Percentiles rank a stretch among this genome's conserved stretches.
Evolutionary conservation across 345 rosid genomes (phyloP).

Genomic region (Cardamine chenopodiifolia): DNA sequence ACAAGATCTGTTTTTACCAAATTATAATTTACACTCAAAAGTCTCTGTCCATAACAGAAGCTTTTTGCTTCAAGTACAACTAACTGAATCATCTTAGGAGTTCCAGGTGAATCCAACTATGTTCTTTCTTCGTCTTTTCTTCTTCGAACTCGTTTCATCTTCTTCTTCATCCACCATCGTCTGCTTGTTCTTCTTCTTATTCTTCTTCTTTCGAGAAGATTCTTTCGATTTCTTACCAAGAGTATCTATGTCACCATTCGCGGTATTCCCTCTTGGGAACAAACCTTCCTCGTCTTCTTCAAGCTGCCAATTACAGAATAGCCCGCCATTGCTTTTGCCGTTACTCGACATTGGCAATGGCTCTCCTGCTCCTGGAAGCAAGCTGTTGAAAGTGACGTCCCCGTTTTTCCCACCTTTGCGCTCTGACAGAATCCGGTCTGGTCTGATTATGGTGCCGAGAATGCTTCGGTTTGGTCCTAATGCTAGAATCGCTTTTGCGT

Average conservation of each 20-base stretch:
- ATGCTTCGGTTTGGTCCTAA: constrained; percentile 81
- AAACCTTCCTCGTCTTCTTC: constrained; percentile 73
- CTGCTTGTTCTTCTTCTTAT: constrained; percentile 46
- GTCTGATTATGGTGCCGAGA: constrained; percentile 89
- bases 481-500: constrained; percentile 56
- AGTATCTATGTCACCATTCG: constrained; percentile 44
- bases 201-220: constrained; percentile 51
- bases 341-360: constrained; percentile 54
- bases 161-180: constrained; percentile 35
- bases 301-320: constrained; percentile 74
- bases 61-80: background rate
- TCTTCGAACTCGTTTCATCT: constrained; percentile 48
- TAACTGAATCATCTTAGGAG: background rate
- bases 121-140: constrained; percentile 31
- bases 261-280: constrained; percentile 62
- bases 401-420: constrained; percentile 82
- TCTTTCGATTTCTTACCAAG: constrained; percentile 62
- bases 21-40: constrained; percentile 28
- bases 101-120: background rate
- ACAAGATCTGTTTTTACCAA: constrained; percentile 35
- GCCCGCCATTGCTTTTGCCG: constrained; percentile 48
- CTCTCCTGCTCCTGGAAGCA: constrained; percentile 90
- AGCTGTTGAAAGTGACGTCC: constrained; percentile 62
- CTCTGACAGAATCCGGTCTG: constrained; percentile 65
- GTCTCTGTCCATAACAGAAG: background rate